phyloP scores from a whole-genome alignment of 768 basidiomycete genomes.

The Kondoa subrosea region DNA sequence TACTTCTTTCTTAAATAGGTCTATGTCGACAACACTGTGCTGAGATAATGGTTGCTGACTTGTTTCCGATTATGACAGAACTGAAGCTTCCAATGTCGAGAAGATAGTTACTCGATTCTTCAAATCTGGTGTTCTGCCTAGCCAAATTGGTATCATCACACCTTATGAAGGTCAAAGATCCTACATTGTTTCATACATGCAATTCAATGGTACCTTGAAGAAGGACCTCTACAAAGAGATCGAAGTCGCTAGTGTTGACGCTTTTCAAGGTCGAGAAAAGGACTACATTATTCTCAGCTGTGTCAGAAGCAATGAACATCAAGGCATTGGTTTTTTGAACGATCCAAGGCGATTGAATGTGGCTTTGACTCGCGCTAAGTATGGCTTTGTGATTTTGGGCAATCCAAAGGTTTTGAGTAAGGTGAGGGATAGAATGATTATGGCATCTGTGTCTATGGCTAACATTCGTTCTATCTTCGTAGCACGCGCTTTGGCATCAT shows the following conservation, averaged over 20 bases:
- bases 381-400: conserved; percentile 97
- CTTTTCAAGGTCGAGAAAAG: conserved; percentile 98
- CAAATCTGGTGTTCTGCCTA: conserved; percentile 90
- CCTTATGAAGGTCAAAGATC: conserved; percentile 98
- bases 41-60: not conserved
- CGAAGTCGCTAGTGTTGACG: conserved; percentile 95
- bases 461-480: conserved; percentile 1
- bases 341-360: conserved; percentile 93
- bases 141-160: conserved; percentile 93
- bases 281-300: conserved; percentile 98
- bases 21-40: conserved; percentile 32
- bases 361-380: conserved; percentile 90
- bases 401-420: conserved; percentile 99
- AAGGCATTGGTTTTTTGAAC: conserved; percentile 97
- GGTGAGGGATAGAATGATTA: conserved; percentile 37
- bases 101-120: conserved; percentile 99
- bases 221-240: conserved; percentile 99
- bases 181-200: conserved; percentile 98
- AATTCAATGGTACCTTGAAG: conserved; percentile 97
- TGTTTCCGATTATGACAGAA: conserved; percentile 43
- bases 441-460: not conserved
- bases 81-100: conserved; percentile 96
- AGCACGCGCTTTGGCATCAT: conserved; percentile 99
- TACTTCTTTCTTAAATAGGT: conserved; percentile 81
- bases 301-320: conserved; percentile 96